These are phyloP conservation scores for Salix exigua DNA, from an alignment of 345 rosid genomes.

Conservation along the genomic window DNA sequence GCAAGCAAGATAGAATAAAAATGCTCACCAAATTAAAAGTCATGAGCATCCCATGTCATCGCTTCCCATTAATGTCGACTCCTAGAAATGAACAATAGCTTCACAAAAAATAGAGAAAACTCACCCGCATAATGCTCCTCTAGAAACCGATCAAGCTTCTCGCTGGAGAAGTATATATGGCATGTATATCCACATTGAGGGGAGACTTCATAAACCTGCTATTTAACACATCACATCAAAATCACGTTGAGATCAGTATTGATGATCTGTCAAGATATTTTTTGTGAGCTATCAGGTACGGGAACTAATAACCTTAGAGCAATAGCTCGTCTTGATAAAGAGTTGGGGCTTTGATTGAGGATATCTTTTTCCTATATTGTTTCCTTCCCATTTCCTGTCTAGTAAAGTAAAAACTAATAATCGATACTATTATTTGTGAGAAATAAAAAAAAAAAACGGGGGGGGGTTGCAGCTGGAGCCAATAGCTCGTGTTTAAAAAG, in stretches of 20 bases:
- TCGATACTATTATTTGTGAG: neutral
- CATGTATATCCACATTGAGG: neutral
- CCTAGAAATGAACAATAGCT: neutral
- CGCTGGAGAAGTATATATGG: neutral
- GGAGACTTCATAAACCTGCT: neutral
- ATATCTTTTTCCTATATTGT: too few relatives aligned
- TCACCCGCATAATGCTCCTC: constrained; percentile 3
- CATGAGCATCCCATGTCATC: neutral
- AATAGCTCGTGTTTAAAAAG: neutral
- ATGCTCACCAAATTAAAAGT: neutral
- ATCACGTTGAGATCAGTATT: neutral
- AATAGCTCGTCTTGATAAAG: too few relatives aligned
- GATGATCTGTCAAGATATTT: too few relatives aligned
- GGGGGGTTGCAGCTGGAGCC: neutral
- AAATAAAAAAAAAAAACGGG: too few relatives aligned
- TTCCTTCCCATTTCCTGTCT: neutral
- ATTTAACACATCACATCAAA: neutral
- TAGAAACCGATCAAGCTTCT: neutral
- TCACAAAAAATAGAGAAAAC: neutral
- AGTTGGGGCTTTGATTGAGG: too few relatives aligned
- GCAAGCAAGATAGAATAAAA: neutral
- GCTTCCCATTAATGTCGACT: neutral
- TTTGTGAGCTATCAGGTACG: too few relatives aligned
- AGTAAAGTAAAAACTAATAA: neutral
- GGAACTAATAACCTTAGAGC: too few relatives aligned